Evolutionary conservation across 2,329 filamentous ascomycete species (phyloP).

Genomic region (Beauveria bassiana): DNA sequence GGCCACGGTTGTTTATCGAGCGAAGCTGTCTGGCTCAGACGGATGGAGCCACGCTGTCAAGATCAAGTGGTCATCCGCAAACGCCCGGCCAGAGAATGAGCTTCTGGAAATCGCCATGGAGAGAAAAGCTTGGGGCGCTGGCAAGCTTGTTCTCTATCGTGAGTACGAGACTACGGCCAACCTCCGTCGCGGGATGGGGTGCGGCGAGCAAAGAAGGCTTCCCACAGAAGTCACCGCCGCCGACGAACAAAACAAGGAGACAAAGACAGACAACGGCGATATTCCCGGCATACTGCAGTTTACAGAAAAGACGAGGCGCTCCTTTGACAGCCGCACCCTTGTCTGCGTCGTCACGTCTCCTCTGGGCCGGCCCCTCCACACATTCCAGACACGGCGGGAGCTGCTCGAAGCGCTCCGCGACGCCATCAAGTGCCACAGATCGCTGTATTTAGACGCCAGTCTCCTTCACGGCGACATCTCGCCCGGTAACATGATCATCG

Average conservation of each 20-base stretch:
- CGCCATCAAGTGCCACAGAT: conserved; percentile 16
- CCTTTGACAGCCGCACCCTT: conserved; percentile 16
- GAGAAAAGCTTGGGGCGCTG: background rate
- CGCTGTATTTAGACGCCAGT: conserved; percentile 11
- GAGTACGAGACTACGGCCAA: background rate
- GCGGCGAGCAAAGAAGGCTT: background rate
- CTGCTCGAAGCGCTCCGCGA: conserved; percentile 16
- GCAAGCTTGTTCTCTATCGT: background rate
- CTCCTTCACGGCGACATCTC: conserved; percentile 16
- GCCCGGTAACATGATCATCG: conserved; percentile 16
- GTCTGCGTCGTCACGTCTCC: conserved; percentile 17
- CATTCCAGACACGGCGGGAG: conserved; percentile 13
- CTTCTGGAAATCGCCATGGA: background rate
- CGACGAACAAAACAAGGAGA: too few species aligned
- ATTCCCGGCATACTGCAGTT: background rate
- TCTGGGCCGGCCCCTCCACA: conserved; percentile 15
- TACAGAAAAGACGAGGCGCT: conserved; percentile 12
- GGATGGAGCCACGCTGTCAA: background rate
- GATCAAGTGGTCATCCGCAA: background rate
- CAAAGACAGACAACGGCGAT: too few species aligned
- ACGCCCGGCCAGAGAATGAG: background rate
- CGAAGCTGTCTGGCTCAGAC: background rate
- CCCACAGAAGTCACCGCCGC: background rate
- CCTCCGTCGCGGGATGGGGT: background rate
- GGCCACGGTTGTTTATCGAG: background rate